Conservation (phyloP, 768 basidiomycete genomes). For the Polyporus arcularius region DNA sequence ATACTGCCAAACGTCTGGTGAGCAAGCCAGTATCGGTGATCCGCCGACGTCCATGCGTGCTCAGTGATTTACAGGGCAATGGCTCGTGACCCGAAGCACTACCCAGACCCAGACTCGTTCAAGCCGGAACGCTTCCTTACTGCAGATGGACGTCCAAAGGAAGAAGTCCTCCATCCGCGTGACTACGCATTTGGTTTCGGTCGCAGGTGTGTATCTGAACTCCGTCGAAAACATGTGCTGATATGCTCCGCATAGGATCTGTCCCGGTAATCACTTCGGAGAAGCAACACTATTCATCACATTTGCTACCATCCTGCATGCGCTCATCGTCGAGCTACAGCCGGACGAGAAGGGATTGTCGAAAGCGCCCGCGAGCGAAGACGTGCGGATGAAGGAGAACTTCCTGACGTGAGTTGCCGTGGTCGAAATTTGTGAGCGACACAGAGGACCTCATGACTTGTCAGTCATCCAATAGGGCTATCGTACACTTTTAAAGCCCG, state of each 20-base stretch:
- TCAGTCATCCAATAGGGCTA: too few relatives aligned
- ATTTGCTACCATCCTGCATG: constrained; percentile 4
- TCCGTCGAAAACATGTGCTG: not conserved
- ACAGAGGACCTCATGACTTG: too few relatives aligned
- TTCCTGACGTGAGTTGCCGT: too few relatives aligned
- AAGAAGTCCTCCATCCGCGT: not conserved
- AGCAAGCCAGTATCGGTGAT: not conserved
- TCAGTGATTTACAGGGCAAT: constrained; percentile 32
- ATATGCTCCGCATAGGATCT: not conserved
- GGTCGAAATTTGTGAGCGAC: too few relatives aligned
- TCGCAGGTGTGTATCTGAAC: not conserved
- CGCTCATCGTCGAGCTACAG: not conserved
- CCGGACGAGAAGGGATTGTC: not conserved
- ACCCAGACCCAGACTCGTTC: constrained; percentile 42
- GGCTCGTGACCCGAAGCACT: constrained; percentile 38
- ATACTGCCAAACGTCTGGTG: constrained; percentile 17
- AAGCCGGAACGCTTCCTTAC: constrained; percentile 42
- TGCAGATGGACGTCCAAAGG: not conserved
- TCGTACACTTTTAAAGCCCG: too few relatives aligned
- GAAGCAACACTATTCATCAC: constrained; percentile 4
- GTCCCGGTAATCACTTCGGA: constrained; percentile 7
- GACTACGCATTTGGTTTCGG: not conserved
- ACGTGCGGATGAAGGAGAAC: not conserved
- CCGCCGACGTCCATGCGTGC: too few relatives aligned
- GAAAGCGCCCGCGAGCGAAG: not conserved